Evolutionary conservation across 768 basidiomycete species (phyloP).

Genomic region (Pleurotus citrinopileatus): DNA sequence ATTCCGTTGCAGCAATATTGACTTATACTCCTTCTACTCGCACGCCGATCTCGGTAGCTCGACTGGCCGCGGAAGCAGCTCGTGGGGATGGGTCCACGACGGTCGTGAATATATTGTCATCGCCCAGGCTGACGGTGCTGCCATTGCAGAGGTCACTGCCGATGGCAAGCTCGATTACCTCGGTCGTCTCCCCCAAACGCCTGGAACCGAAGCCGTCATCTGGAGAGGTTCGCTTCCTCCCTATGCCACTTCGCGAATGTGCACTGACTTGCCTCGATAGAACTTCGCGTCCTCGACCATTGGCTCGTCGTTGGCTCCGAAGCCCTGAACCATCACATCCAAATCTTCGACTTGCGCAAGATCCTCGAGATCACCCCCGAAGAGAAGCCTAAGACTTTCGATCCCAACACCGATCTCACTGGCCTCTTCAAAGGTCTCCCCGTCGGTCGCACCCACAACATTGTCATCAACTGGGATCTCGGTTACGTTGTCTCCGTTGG

Average conservation of each 20-base stretch:
- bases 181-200: conserved; percentile 21
- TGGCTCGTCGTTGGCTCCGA: conserved; percentile 24
- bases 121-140: conserved; percentile 17
- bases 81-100: conserved; percentile 18
- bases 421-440: conserved; percentile 23
- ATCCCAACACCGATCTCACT: conserved; percentile 9
- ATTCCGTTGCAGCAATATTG: conserved; percentile 19
- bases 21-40: conserved; percentile 16
- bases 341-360: conserved; percentile 26
- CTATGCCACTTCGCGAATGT: background rate
- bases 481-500: conserved; percentile 25
- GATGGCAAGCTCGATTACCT: conserved; percentile 14
- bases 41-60: conserved; percentile 16
- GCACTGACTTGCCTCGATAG: background rate
- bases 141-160: conserved; percentile 10
- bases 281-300: conserved; percentile 23
- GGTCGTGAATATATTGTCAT: conserved; percentile 18
- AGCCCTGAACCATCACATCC: conserved; percentile 23
- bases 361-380: conserved; percentile 15
- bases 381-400: conserved; percentile 19
- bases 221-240: background rate
- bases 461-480: conserved; percentile 20
- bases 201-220: conserved; percentile 15
- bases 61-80: conserved; percentile 15
- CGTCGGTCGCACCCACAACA: conserved; percentile 25